phyloP scores from a whole-genome alignment of 257 asterid genomes.

The Solanum megistacrolobum region DNA sequence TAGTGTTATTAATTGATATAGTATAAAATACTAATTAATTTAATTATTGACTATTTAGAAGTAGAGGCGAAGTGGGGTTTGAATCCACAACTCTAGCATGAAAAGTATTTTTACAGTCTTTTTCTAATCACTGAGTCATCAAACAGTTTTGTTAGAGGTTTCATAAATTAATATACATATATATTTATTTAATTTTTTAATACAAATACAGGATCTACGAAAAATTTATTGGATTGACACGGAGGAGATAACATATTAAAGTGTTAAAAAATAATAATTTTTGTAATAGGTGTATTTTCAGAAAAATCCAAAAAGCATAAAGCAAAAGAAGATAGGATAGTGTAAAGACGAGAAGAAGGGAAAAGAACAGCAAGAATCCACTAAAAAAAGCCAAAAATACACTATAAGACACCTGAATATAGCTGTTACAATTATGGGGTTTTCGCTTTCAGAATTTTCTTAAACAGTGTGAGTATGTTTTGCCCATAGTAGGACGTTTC shows the following conservation, averaged over 20 bases:
- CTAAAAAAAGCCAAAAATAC: neutral
- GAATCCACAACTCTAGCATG: too few species aligned
- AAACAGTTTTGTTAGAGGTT: too few species aligned
- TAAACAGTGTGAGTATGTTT: neutral
- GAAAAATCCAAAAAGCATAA: neutral
- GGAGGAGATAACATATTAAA: neutral
- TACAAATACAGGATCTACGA: too few species aligned
- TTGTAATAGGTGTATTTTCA: neutral
- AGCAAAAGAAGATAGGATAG: neutral
- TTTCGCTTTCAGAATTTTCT: conserved; percentile 2
- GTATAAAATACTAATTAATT: too few species aligned
- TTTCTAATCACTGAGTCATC: too few species aligned
- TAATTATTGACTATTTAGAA: neutral
- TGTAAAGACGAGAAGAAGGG: neutral
- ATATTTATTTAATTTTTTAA: too few species aligned
- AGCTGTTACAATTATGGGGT: conserved; percentile 17
- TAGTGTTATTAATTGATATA: too few species aligned
- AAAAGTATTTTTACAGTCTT: too few species aligned
- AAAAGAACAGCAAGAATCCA: conserved; percentile 26
- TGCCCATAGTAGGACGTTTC: conserved; percentile 11
- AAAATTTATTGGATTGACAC: neutral
- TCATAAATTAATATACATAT: too few species aligned
- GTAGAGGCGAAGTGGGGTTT: neutral
- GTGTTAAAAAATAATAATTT: neutral
- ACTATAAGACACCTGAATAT: conserved; percentile 16